A percentile compares a stretch with the other conserved stretches of the same genome.
These are phyloP conservation scores for Hypoxylon crocopeplum DNA, from an alignment of 495 filamentous ascomycete genomes.

Conservation along the genomic window DNA sequence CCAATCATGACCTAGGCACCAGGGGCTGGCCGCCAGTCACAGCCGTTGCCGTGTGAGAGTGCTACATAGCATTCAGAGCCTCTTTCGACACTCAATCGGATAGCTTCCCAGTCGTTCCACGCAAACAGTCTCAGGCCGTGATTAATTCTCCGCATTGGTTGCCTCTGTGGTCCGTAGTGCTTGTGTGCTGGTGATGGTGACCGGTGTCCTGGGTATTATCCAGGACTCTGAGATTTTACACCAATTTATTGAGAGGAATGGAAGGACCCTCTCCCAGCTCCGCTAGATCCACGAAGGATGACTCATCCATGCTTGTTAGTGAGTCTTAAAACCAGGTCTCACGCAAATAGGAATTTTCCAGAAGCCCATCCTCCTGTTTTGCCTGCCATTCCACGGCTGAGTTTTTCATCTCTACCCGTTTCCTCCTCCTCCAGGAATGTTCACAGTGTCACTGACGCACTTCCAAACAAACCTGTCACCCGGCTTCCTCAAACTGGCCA, in stretches of 20 bases:
- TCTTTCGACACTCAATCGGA: conserved; percentile 30
- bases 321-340: conserved; percentile 27
- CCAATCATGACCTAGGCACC: conserved; percentile 23
- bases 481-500: conserved; percentile 2
- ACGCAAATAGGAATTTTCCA: conserved; percentile 26
- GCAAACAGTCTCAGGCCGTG: conserved; percentile 38
- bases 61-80: conserved; percentile 19
- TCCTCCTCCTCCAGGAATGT: conserved; percentile 19
- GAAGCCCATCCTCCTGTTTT: conserved; percentile 20
- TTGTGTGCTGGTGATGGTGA: conserved; percentile 19
- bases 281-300: conserved; percentile 24
- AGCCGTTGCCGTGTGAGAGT: conserved; percentile 32
- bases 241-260: neutral
- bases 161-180: conserved; percentile 18
- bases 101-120: conserved; percentile 30
- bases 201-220: no score
- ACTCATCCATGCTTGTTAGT: conserved; percentile 18
- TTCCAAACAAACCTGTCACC: conserved; percentile 17
- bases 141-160: conserved; percentile 35
- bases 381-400: conserved; percentile 16
- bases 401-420: conserved; percentile 7
- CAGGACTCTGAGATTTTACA: conserved; percentile 4
- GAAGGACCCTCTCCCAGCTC: conserved; percentile 16
- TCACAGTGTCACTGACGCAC: conserved; percentile 36
- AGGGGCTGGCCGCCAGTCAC: conserved; percentile 12